phyloP scores from a whole-genome alignment of 495 filamentous ascomycete species.

The Tuber borchii region DNA sequence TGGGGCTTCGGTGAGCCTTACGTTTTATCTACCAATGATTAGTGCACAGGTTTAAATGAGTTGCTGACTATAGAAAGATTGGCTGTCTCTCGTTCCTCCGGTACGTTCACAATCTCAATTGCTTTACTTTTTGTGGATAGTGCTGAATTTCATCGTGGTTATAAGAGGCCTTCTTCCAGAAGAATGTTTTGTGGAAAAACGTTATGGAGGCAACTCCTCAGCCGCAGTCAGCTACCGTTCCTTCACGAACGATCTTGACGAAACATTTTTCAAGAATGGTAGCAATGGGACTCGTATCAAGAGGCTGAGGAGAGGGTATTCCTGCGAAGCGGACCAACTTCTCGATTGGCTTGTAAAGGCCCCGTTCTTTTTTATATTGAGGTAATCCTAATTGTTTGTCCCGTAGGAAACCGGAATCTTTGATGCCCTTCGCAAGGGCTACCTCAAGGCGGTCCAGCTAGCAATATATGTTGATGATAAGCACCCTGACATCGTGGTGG shows the following conservation, averaged over 20 bases:
- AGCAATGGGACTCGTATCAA: conserved; percentile 36
- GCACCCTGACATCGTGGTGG: conserved; percentile 37
- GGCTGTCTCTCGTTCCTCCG: conserved; percentile 40
- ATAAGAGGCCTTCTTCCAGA: conserved; percentile 41
- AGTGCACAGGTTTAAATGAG: background rate
- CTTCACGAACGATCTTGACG: conserved; percentile 28
- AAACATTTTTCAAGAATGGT: conserved; percentile 17
- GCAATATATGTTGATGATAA: conserved; percentile 38
- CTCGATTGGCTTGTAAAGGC: conserved; percentile 39
- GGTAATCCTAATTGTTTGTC: background rate
- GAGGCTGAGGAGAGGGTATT: conserved; percentile 38
- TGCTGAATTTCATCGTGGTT: conserved; percentile 18
- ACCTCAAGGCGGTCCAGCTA: conserved; percentile 41
- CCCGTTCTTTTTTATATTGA: background rate
- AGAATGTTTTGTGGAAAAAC: conserved; percentile 39
- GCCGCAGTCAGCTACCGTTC: conserved; percentile 28
- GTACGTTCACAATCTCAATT: conserved; percentile 4
- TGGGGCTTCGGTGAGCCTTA: conserved; percentile 35
- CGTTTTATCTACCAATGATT: background rate
- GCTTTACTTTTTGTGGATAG: background rate
- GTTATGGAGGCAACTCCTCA: conserved; percentile 29
- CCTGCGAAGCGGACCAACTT: conserved; percentile 37
- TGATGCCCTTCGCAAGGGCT: conserved; percentile 32
- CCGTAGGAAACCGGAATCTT: conserved; percentile 37
- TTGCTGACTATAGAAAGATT: conserved; percentile 16